Base-by-base conservation (phyloP, 805 yeast genomes). In the Ogataea siamensis region DNA sequence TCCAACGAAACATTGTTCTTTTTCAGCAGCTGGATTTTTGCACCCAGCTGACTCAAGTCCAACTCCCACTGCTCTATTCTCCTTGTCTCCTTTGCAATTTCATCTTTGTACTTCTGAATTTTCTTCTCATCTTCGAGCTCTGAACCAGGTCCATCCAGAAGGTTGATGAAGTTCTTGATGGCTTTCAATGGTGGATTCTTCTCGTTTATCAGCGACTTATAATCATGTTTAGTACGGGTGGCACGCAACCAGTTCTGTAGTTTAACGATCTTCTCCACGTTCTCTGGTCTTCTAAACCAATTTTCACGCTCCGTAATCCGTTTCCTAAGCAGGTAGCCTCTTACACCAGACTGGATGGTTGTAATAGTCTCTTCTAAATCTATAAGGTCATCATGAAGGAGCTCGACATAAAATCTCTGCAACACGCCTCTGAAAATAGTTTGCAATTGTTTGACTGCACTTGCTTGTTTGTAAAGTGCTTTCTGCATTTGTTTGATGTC, bases 1-100 rank as follows among this genome's bases (percentile, higher is more conserved):
- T 85, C 93, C 14, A 88, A 59, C 1, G 89, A 73, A 43, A 87
- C 80, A 53, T 83, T 83, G 63, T 85, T 87, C 54, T 80, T 85
- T 47, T 83, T 86, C 28, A 93, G 64, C 29, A 88, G 64, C 5
- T 87, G 83, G 42, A 86, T 74, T 55, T 88, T 88, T 44, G 83
- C 75, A 47, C 87, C 87, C 44, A 88, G 68, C 51, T 83, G 82
- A 43, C 83, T 83, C 40, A 89, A 76, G 42, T 79, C 81, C 35
- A 73, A 73, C 60, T 89, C 95, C 50, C 87, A 64, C 23, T 71
- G 74, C 46, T 81, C 91, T 51, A 86, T 87, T 15, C 69, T 67
- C 40, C 74, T 71, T n/a, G 89, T 83, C 41, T 75, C 80, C 24
- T 77, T 80, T 34, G 81, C 74, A 24, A 91, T 83, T 21, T 71